These are phyloP conservation scores for Diaporthe citrichinensis DNA, from an alignment of 2,329 filamentous ascomycete species.

Conservation along the genomic window DNA sequence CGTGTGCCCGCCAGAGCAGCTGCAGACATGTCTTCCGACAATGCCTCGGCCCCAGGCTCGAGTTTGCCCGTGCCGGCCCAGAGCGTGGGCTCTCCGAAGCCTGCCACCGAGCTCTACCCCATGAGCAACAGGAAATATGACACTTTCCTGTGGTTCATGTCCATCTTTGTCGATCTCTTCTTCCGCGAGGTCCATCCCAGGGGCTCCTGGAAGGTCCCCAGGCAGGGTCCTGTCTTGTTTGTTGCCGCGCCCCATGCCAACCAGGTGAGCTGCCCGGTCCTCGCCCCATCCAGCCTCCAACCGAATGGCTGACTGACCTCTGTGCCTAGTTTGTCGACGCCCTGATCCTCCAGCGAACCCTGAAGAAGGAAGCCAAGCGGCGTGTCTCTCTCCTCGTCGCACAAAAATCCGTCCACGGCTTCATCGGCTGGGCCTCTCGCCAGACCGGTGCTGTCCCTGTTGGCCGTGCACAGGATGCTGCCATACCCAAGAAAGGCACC, in stretches of 20 bases:
- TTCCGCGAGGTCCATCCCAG: slow-evolving; percentile 97
- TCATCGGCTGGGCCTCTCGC: slow-evolving; percentile 89
- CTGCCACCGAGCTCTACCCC: slow-evolving; percentile 71
- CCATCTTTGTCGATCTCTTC: slow-evolving; percentile 93
- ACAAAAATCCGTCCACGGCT: slow-evolving; percentile 94
- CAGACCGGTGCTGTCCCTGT: slow-evolving; percentile 94
- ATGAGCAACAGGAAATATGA: slow-evolving; percentile 85
- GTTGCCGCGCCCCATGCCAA: slow-evolving; percentile 98
- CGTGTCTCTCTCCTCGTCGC: slow-evolving; percentile 94
- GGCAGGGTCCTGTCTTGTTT: slow-evolving; percentile 90
- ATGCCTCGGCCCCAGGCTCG: slow-evolving; percentile 35
- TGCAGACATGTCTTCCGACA: slow-evolving; percentile 38
- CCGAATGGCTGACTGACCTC: neutral
- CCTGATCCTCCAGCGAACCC: slow-evolving; percentile 90
- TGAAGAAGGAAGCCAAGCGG: slow-evolving; percentile 87
- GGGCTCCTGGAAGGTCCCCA: slow-evolving; percentile 94
- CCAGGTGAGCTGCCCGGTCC: slow-evolving; percentile 70
- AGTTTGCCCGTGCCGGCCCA: slow-evolving; percentile 41
- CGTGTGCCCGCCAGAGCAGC: neutral
- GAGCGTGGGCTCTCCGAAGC: slow-evolving; percentile 47
- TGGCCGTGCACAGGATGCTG: slow-evolving; percentile 88
- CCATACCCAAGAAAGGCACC: slow-evolving; percentile 82
- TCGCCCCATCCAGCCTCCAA: slow-evolving; percentile 18
- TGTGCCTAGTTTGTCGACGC: slow-evolving; percentile 88
- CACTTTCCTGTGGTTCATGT: slow-evolving; percentile 82